A percentile compares a stretch with the other conserved stretches of the same genome.
These are phyloP conservation scores for Akanthomyces uredinophilus DNA, from an alignment of 2,329 filamentous ascomycete species.

Conservation along the genomic window DNA sequence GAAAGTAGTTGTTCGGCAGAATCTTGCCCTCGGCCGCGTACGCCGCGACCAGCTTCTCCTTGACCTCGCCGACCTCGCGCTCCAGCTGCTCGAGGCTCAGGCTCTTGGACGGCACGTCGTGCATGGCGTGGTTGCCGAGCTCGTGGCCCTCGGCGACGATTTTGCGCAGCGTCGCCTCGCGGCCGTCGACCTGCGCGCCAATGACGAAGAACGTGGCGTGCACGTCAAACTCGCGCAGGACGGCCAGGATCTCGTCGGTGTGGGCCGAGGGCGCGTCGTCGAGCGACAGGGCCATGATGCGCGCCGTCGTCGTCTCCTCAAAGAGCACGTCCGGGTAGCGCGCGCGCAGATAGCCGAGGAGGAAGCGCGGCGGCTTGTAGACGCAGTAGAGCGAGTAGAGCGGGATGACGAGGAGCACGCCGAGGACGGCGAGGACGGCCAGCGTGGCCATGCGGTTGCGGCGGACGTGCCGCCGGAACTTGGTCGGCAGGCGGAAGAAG, in stretches of 20 bases:
- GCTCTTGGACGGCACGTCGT: constrained; percentile 68
- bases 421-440: constrained; percentile 34
- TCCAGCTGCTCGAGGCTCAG: constrained; percentile 56
- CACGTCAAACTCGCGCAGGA: constrained; percentile 61
- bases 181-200: constrained; percentile 60
- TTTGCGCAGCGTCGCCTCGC: constrained; percentile 49
- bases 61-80: constrained; percentile 60
- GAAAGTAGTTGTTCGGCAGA: constrained; percentile 62
- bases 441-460: constrained; percentile 55
- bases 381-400: constrained; percentile 57
- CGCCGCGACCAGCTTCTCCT: constrained; percentile 51
- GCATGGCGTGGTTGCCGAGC: constrained; percentile 85
- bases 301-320: constrained; percentile 54
- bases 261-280: constrained; percentile 77
- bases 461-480: constrained; percentile 52
- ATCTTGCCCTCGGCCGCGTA: constrained; percentile 43
- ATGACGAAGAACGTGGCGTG: constrained; percentile 87
- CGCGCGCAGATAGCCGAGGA: constrained; percentile 66
- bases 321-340: constrained; percentile 78
- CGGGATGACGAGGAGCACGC: constrained; percentile 33
- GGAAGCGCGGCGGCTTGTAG: constrained; percentile 71
- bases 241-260: constrained; percentile 63
- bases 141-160: constrained; percentile 62
- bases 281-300: constrained; percentile 75
- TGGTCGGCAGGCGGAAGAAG: constrained; percentile 50